These are phyloP conservation scores for Anisogramma anomala DNA, from an alignment of 2,329 filamentous ascomycete species.

Conservation along the genomic window DNA sequence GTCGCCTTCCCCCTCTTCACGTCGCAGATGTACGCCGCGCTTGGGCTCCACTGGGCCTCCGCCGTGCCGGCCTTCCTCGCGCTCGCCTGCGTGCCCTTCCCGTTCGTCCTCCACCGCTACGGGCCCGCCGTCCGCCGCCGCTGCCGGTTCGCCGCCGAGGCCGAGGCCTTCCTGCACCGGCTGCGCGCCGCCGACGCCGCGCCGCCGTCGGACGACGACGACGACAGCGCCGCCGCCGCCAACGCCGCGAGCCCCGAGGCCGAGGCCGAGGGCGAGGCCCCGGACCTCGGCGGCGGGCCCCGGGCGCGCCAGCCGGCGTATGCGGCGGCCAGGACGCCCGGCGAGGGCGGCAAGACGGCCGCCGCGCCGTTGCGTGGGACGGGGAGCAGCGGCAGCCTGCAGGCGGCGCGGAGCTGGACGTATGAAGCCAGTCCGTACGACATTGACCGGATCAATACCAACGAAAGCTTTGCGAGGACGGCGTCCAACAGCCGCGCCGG, in stretches of 20 bases:
- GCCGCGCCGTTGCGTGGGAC: not conserved
- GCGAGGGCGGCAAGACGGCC: too few relatives aligned
- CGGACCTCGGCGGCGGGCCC: slow-evolving; percentile 2
- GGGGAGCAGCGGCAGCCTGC: not conserved
- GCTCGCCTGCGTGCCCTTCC: slow-evolving; percentile 40
- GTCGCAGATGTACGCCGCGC: slow-evolving; percentile 40
- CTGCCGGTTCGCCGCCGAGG: slow-evolving; percentile 43
- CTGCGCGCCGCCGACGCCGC: not conserved
- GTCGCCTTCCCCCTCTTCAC: slow-evolving; percentile 66
- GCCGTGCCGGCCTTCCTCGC: slow-evolving; percentile 64
- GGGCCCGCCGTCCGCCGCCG: slow-evolving; percentile 37
- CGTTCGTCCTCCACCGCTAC: slow-evolving; percentile 50
- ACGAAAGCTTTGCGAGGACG: not conserved
- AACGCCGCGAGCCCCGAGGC: not conserved
- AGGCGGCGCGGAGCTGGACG: not conserved
- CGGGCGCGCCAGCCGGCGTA: not conserved
- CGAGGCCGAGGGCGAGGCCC: slow-evolving; percentile 5
- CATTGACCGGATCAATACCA: slow-evolving; percentile 11
- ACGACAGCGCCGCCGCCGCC: too few relatives aligned
- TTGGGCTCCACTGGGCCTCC: slow-evolving; percentile 67
- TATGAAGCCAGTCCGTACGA: slow-evolving; percentile 10
- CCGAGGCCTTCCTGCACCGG: slow-evolving; percentile 6
- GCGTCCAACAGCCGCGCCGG: not conserved
- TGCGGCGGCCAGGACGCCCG: not conserved
- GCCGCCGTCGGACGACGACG: not conserved